A percentile compares a stretch with the other conserved stretches of the same genome.
Conservation (phyloP, 805 yeast species). For the Lipomyces starkeyi region DNA sequence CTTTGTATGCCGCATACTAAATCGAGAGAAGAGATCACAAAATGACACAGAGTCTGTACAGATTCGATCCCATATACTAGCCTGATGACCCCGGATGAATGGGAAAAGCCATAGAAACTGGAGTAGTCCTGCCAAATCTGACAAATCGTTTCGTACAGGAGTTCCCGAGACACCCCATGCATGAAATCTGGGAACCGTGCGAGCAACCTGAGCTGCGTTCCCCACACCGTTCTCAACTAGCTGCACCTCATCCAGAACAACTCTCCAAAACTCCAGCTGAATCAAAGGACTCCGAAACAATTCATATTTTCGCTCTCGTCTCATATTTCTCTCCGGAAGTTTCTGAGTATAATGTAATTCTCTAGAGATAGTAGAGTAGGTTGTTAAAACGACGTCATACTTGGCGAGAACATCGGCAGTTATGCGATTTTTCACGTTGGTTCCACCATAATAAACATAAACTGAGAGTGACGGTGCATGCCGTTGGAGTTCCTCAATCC, state of each 20-base stretch:
- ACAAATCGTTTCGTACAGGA: constrained; percentile 70
- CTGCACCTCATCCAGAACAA: constrained; percentile 92
- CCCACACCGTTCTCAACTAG: constrained; percentile 79
- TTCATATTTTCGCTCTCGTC: constrained; percentile 38
- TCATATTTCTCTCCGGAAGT: constrained; percentile 55
- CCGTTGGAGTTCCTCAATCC: constrained; percentile 73
- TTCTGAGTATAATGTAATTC: constrained; percentile 86
- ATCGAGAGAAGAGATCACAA: constrained; percentile 56
- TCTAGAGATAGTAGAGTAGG: constrained; percentile 70
- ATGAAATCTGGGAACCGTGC: constrained; percentile 80
- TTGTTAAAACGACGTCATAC: constrained; percentile 80
- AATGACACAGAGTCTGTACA: constrained; percentile 52
- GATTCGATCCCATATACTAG: constrained; percentile 51
- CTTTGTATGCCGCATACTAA: constrained; percentile 82
- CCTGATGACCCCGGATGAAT: constrained; percentile 52
- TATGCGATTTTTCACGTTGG: constrained; percentile 22
- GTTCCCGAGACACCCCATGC: constrained; percentile 99
- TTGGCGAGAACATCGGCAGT: constrained; percentile 61
- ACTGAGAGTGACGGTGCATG: constrained; percentile 69
- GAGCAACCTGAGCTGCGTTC: constrained; percentile 79
- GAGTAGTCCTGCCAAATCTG: constrained; percentile 73
- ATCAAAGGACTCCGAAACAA: constrained; percentile 69
- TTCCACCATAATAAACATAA: constrained; percentile 56
- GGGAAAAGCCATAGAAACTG: constrained; percentile 73
- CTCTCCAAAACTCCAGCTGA: constrained; percentile 84